Percentiles rank a stretch among this genome's conserved stretches.
These are phyloP conservation scores for Zostera marina DNA, from an alignment of 116 monocot species.

Conservation along the genomic window DNA sequence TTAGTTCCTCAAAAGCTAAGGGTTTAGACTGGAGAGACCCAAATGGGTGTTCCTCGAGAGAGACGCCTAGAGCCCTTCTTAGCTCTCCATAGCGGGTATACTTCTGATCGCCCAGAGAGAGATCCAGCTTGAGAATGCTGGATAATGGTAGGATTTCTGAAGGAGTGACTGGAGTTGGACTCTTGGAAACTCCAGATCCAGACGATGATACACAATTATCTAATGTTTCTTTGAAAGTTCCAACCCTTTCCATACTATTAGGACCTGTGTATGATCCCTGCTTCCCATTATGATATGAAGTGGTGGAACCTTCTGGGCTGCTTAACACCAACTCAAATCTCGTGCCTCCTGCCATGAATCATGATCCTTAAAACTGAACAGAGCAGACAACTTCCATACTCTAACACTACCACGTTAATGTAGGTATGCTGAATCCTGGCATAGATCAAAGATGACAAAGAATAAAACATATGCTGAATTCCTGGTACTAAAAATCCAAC, in stretches of 20 bases:
- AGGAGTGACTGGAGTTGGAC: conserved; percentile 1
- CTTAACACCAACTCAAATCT: conserved; percentile 42
- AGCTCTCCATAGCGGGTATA: conserved; percentile 41
- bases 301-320: conserved; percentile 30
- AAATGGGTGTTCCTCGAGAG: conserved; percentile 65
- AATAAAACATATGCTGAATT: not conserved
- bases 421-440: not conserved
- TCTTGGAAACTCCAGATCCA: conserved; percentile 21
- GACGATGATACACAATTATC: conserved; percentile 20
- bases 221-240: conserved; percentile 51
- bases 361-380: conserved; percentile 12
- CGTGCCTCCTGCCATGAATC: conserved; percentile 57
- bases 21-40: conserved; percentile 29
- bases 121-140: conserved; percentile 23
- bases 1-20: conserved; percentile 43
- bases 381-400: not conserved
- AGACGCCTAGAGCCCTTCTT: conserved; percentile 43
- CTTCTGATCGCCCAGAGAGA: conserved; percentile 41
- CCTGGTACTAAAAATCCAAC: not conserved
- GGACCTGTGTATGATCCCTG: conserved; percentile 25
- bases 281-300: conserved; percentile 28
- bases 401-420: not conserved
- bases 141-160: conserved; percentile 7
- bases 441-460: not conserved
- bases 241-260: conserved; percentile 36